Base-by-base conservation (phyloP, 768 basidiomycete genomes). In the Amanita brunnescens region DNA sequence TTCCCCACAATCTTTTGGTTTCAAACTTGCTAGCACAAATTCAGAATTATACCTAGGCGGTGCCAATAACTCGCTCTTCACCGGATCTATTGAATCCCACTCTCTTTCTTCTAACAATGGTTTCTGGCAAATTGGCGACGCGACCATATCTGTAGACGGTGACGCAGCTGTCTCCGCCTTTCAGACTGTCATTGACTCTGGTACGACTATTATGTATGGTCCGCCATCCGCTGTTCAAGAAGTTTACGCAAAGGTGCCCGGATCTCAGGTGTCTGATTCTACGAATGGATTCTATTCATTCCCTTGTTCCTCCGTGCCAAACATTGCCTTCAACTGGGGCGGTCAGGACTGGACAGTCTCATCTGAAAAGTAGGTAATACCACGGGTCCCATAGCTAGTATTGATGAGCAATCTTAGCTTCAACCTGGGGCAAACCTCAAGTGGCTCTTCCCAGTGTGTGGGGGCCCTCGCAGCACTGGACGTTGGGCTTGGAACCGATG, bases 31-130 rank as follows among this genome's bases (percentile, higher is more conserved):
- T 13, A 23, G 62, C 26, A 62, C 63, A 18, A 66, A 63, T 30
- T 69, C 73, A 21, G 77, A 79, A 61, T 70, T 83, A 18, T 73
- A 64, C 53, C 61, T 83, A 41, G 80, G 80, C 12, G 80, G 77
- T 23, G 67, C 69, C 8, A 71, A 83, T 60, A 50, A 58, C 6
- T 55, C 55, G n/a, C 61, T 70, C 53, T 82, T 73, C 64, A 70
- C 71, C 18, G 72, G 71, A 13, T 57, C 62, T 7, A 57, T 76
- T 53, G 70, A 69, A 24, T 76, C 64, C 51, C 52, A 59, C 51
- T 49, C 51, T 6, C 58, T 59, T 8, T 66, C 62, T 41, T 55
- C 53, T 20, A 49, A 54, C 2, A 24, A 41, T 14, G 64, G 64
- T 5, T 65, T 62, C 51, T 65, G 64, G 64, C 60, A 64, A 49